Evolutionary conservation across 352 stramenopile genomes (phyloP).

Genomic region (Halophytophthora polymorphica): DNA sequence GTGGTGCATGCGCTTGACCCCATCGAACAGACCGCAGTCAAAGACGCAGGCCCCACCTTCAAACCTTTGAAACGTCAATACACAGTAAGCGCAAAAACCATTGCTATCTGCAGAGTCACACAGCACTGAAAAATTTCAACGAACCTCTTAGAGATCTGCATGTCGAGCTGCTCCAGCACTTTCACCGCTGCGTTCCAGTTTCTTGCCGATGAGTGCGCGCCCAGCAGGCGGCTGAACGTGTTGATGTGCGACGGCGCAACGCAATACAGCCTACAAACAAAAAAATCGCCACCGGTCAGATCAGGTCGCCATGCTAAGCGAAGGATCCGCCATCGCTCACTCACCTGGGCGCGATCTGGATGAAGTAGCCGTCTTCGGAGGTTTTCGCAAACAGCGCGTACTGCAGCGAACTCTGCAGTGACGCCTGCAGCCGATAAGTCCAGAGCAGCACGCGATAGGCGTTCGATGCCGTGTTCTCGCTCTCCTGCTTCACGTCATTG

Average conservation of each 20-base stretch:
- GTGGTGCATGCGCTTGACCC: constrained; percentile 76
- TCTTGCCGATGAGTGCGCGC: constrained; percentile 45
- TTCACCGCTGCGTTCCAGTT: constrained; percentile 75
- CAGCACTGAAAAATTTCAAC: constrained; percentile 2
- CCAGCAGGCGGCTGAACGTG: constrained; percentile 73
- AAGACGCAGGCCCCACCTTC: constrained; percentile 79
- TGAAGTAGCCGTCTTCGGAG: constrained; percentile 78
- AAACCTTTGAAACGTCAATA: constrained; percentile 40
- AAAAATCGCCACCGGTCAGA: constrained; percentile 4
- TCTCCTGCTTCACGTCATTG: constrained; percentile 67
- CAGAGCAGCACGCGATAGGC: constrained; percentile 72
- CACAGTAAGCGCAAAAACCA: neutral
- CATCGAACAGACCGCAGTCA: constrained; percentile 84
- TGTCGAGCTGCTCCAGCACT: constrained; percentile 67
- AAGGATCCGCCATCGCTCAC: neutral
- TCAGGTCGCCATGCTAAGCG: neutral
- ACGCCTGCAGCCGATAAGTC: constrained; percentile 76
- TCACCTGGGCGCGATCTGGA: constrained; percentile 74
- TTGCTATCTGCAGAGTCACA: neutral
- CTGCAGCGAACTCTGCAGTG: constrained; percentile 67
- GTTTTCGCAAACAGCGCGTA: constrained; percentile 78
- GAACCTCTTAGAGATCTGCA: constrained; percentile 62
- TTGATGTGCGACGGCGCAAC: constrained; percentile 78
- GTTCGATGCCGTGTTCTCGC: constrained; percentile 66
- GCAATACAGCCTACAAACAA: constrained; percentile 60